Evolutionary conservation across 768 basidiomycete genomes (phyloP).

Genomic region (Paxillus involutus): DNA sequence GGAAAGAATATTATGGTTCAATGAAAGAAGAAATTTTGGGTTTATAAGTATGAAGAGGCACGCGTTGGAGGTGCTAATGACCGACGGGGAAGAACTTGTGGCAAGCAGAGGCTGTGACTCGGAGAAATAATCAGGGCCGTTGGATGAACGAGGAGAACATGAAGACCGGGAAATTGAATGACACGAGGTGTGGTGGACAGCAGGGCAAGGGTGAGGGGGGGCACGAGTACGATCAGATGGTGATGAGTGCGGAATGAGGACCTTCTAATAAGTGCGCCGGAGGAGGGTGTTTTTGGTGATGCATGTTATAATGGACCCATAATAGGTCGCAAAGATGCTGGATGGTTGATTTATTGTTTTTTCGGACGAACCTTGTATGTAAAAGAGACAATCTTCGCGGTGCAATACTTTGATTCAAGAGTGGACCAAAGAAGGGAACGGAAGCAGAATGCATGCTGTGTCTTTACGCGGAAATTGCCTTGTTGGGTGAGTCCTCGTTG

Average conservation of each 20-base stretch:
- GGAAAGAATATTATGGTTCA: constrained; percentile 42
- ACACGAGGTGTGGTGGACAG: constrained; percentile 50
- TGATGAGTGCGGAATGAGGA: constrained; percentile 27
- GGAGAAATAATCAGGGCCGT: constrained; percentile 42
- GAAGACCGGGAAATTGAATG: constrained; percentile 38
- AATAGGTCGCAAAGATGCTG: constrained; percentile 22
- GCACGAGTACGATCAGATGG: constrained; percentile 31
- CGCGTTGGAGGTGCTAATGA: constrained; percentile 45
- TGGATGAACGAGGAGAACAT: constrained; percentile 49
- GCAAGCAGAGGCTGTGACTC: constrained; percentile 37
- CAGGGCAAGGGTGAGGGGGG: constrained; percentile 36
- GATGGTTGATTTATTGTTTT: constrained; percentile 13
- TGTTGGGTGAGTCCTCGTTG: not conserved
- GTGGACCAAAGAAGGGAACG: constrained; percentile 12
- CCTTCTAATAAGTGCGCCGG: constrained; percentile 32
- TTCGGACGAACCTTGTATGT: constrained; percentile 21
- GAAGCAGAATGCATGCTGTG: constrained; percentile 20
- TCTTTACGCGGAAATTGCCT: constrained; percentile 33
- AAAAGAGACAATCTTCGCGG: constrained; percentile 30
- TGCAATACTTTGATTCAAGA: constrained; percentile 2
- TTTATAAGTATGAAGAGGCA: constrained; percentile 46
- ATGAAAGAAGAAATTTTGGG: constrained; percentile 55
- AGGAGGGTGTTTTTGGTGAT: constrained; percentile 27
- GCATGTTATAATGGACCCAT: constrained; percentile 20
- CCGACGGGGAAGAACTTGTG: constrained; percentile 35